Conservation (phyloP, 441 rosid genomes). For the Populus hybrid region DNA sequence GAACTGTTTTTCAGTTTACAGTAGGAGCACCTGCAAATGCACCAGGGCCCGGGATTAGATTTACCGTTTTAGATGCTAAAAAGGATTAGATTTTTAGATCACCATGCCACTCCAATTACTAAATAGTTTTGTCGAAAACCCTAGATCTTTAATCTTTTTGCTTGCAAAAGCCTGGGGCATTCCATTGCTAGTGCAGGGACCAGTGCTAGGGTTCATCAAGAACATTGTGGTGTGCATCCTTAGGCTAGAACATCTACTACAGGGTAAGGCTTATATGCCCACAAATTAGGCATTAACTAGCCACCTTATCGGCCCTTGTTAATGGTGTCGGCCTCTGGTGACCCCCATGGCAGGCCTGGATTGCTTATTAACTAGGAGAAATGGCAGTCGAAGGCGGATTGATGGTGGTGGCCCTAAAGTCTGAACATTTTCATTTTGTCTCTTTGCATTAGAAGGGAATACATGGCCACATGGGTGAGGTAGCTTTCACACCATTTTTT, state of each 20-base stretch:
- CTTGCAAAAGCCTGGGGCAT: not conserved
- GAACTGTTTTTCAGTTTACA: not conserved
- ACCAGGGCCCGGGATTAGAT: slow-evolving; percentile 3
- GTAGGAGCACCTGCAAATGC: not conserved
- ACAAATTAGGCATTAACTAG: too few species aligned
- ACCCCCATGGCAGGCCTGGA: not conserved
- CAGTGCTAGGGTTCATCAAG: not conserved
- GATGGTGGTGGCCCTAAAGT: not conserved
- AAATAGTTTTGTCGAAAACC: not conserved
- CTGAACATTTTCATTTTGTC: not conserved
- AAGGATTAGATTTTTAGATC: not conserved
- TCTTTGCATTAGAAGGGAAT: not conserved
- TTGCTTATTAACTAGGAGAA: not conserved
- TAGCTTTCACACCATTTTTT: not conserved
- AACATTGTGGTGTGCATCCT: not conserved
- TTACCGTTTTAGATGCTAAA: not conserved
- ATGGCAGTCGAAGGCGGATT: not conserved
- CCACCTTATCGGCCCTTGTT: too few species aligned
- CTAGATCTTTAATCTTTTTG: not conserved
- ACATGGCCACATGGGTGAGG: not conserved
- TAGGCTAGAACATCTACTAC: not conserved
- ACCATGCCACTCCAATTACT: not conserved
- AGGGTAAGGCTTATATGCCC: too few species aligned
- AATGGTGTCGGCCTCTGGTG: not conserved
- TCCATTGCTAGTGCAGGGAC: not conserved